These are phyloP conservation scores for Wickerhamomyces rabaulensis DNA, from an alignment of 805 yeast species.

Conservation along the genomic window DNA sequence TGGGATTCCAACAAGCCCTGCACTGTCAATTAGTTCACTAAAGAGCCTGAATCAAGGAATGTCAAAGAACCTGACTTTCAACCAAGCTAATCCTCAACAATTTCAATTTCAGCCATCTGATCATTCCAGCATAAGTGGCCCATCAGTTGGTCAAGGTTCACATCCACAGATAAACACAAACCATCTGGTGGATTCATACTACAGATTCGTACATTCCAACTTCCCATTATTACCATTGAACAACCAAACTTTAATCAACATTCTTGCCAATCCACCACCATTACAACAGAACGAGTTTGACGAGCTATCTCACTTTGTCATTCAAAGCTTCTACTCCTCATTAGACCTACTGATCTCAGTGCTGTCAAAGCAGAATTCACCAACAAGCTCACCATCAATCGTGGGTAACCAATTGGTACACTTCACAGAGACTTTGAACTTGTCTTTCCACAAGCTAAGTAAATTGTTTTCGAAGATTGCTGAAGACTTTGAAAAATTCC, in stretches of 20 bases:
- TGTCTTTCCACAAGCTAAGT: constrained; percentile 11
- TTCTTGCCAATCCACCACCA: constrained; percentile 14
- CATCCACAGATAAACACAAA: constrained; percentile 8
- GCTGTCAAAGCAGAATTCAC: constrained; percentile 6
- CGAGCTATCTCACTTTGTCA: constrained; percentile 14
- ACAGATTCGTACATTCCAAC: constrained; percentile 39
- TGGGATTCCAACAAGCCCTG: constrained; percentile 17
- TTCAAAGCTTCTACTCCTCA: constrained; percentile 14
- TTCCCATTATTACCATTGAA: constrained; percentile 34
- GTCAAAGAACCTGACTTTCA: constrained; percentile 3
- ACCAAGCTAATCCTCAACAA: constrained; percentile 1
- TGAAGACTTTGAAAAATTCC: constrained; percentile 7
- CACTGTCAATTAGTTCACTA: constrained; percentile 17
- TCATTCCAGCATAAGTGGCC: background rate
- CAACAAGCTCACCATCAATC: constrained; percentile 1
- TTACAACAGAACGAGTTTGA: constrained; percentile 14
- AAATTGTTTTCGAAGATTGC: constrained; percentile 11
- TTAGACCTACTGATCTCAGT: constrained; percentile 16
- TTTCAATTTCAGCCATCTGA: background rate
- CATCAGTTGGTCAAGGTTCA: background rate
- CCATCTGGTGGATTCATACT: constrained; percentile 39
- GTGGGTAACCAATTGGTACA: constrained; percentile 1
- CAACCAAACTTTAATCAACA: constrained; percentile 15
- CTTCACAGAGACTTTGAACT: constrained; percentile 10
- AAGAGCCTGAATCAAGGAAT: constrained; percentile 16